A percentile compares a stretch with the other conserved stretches of the same genome.
These are phyloP conservation scores for Ogataea philodendri DNA, from an alignment of 805 yeast genomes.

Conservation along the genomic window DNA sequence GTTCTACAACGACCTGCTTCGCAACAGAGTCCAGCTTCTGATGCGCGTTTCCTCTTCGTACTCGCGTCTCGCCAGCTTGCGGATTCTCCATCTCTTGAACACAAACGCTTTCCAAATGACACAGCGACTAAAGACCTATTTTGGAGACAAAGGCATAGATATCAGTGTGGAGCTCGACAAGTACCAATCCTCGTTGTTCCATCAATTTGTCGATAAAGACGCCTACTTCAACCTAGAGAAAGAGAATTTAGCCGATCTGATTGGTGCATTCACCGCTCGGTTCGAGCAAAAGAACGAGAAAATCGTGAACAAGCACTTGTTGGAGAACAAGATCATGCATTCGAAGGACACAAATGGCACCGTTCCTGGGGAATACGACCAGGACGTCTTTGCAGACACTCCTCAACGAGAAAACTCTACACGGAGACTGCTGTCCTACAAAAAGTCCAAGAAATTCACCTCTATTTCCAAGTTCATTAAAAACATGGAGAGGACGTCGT, in stretches of 20 bases:
- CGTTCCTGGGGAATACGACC: conserved; percentile 14
- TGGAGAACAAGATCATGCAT: conserved; percentile 29
- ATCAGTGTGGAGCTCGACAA: conserved; percentile 60
- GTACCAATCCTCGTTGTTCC: conserved; percentile 68
- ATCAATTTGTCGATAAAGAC: conserved; percentile 62
- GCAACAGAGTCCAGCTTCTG: conserved; percentile 53
- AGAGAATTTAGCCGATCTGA: conserved; percentile 57
- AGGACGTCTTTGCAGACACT: conserved; percentile 9
- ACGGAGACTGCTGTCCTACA: conserved; percentile 16
- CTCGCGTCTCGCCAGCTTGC: conserved; percentile 68
- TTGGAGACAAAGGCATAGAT: conserved; percentile 47
- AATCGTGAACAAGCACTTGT: conserved; percentile 35
- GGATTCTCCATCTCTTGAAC: conserved; percentile 70
- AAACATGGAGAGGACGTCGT: conserved; percentile 43
- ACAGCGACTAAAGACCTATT: conserved; percentile 60
- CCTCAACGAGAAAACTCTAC: conserved; percentile 18
- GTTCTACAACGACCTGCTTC: conserved; percentile 69
- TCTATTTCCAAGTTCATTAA: conserved; percentile 48
- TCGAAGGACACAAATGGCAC: conserved; percentile 24
- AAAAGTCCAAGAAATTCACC: conserved; percentile 25
- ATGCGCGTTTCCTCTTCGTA: conserved; percentile 61
- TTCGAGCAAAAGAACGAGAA: conserved; percentile 43
- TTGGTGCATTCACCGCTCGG: conserved; percentile 43
- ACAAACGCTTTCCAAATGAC: conserved; percentile 57
- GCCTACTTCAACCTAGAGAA: conserved; percentile 71